A percentile compares a stretch with the other conserved stretches of the same genome.
Conservation (phyloP, 2,329 filamentous ascomycete species). For the Cladophialophora exuberans region DNA sequence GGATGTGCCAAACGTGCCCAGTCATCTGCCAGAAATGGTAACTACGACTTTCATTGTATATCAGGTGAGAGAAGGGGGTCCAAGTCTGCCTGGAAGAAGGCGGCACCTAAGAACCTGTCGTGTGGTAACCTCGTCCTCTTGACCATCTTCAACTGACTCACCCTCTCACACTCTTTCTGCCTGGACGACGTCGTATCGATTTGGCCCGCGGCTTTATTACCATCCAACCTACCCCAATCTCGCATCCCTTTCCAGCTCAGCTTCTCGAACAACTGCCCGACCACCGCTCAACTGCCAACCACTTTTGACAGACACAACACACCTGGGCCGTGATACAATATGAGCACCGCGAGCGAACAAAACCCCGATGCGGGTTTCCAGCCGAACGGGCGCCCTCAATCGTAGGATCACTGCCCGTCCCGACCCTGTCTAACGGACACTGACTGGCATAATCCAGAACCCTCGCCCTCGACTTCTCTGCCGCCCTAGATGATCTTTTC, state of each 20-base stretch:
- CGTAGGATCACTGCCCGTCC: conserved; percentile 60
- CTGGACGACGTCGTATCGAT: neutral
- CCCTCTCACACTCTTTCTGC: neutral
- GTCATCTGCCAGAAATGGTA: conserved; percentile 7
- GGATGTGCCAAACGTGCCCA: conserved; percentile 11
- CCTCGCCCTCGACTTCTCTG: conserved; percentile 83
- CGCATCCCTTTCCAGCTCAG: neutral
- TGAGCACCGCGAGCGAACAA: conserved; percentile 14
- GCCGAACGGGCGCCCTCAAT: conserved; percentile 73
- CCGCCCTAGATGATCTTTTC: conserved; percentile 86
- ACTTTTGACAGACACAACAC: neutral
- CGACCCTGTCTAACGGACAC: neutral
- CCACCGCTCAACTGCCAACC: conserved; percentile 7
- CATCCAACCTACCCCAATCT: neutral
- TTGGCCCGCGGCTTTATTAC: neutral
- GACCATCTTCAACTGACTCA: conserved; percentile 12
- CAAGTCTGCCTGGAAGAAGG: conserved; percentile 21
- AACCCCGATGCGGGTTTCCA: conserved; percentile 18
- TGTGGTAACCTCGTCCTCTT: neutral
- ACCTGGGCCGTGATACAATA: neutral
- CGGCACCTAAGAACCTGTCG: too few relatives aligned
- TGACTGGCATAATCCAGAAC: conserved; percentile 59
- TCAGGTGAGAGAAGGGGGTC: neutral
- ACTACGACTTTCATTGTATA: conserved; percentile 1
- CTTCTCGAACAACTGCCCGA: neutral